Conservation (phyloP, 257 asterid species). For the Cinchona pubescens region DNA sequence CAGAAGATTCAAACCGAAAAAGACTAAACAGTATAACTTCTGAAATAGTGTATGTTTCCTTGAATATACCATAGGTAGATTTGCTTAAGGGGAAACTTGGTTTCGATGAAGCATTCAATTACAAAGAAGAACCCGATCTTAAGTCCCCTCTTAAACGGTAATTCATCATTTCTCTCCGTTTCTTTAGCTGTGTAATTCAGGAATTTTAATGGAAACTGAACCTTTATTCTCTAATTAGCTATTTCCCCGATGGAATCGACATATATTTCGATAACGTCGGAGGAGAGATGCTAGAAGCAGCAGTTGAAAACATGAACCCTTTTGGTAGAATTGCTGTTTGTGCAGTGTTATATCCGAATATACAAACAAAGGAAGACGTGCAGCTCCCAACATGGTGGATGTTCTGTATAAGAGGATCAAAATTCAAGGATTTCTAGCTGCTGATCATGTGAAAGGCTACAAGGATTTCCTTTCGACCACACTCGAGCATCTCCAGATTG, state of each 20-base stretch:
- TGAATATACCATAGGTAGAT: slow-evolving; percentile 33
- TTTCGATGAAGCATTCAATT: slow-evolving; percentile 81
- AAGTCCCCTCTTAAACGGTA: slow-evolving; percentile 54
- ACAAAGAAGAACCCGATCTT: slow-evolving; percentile 62
- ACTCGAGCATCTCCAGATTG: slow-evolving; percentile 32
- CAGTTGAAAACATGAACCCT: slow-evolving; percentile 52
- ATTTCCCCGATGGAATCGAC: slow-evolving; percentile 75
- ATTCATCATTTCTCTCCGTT: not conserved
- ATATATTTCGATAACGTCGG: slow-evolving; percentile 80
- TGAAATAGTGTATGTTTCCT: not conserved
- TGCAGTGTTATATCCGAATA: slow-evolving; percentile 72
- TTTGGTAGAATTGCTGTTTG: slow-evolving; percentile 71
- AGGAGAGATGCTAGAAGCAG: slow-evolving; percentile 68
- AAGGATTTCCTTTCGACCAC: slow-evolving; percentile 45
- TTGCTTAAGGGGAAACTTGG: slow-evolving; percentile 63
- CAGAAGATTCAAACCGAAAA: not conserved
- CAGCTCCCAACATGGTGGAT: slow-evolving; percentile 44
- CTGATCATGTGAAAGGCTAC: slow-evolving; percentile 43
- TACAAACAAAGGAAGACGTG: slow-evolving; percentile 28
- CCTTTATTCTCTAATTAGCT: slow-evolving; percentile 27
- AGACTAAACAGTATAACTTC: too few relatives aligned
- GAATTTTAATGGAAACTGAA: too few relatives aligned
- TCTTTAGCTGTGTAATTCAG: too few relatives aligned
- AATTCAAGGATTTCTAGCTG: slow-evolving; percentile 58
- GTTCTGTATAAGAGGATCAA: slow-evolving; percentile 60